phyloP scores from a whole-genome alignment of 2,329 filamentous ascomycete species.

The Phoma sp. region DNA sequence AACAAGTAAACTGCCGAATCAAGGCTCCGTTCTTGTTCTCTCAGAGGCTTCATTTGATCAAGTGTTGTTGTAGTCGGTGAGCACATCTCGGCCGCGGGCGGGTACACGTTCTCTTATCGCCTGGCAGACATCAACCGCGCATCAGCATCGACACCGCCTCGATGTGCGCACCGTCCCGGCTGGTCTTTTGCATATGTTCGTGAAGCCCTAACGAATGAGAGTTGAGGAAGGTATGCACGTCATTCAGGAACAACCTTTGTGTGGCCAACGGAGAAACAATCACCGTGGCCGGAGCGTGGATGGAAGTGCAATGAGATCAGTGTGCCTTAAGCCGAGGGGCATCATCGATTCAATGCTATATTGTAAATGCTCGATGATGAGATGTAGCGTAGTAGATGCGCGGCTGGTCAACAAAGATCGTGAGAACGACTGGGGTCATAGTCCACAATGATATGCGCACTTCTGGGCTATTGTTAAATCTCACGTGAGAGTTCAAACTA shows the following conservation, averaged over 20 bases:
- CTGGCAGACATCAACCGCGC: conserved; percentile 1
- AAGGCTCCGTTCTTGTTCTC: background rate
- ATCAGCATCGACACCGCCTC: conserved; percentile 7
- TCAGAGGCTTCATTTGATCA: background rate
- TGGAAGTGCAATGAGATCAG: conserved; percentile 4
- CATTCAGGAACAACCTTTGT: background rate
- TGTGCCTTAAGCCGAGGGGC: background rate
- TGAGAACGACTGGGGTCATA: no score
- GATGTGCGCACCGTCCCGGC: background rate
- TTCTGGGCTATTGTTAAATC: no score
- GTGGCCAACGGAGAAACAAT: conserved; percentile 2
- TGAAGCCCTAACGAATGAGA: background rate
- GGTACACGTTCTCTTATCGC: conserved; percentile 4
- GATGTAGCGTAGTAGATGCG: background rate
- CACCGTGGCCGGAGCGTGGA: conserved; percentile 5
- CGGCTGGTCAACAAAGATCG: background rate
- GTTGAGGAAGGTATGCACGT: background rate
- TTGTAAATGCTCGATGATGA: background rate
- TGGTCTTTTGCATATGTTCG: background rate
- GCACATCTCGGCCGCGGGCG: conserved; percentile 15
- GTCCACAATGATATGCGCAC: no score
- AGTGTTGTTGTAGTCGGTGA: background rate
- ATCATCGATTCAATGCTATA: no score
- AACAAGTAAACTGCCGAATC: background rate
- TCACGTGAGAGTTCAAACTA: background rate